Base-by-base conservation (phyloP, 164 flowering plant species). In the Magnolia changhungtana region DNA sequence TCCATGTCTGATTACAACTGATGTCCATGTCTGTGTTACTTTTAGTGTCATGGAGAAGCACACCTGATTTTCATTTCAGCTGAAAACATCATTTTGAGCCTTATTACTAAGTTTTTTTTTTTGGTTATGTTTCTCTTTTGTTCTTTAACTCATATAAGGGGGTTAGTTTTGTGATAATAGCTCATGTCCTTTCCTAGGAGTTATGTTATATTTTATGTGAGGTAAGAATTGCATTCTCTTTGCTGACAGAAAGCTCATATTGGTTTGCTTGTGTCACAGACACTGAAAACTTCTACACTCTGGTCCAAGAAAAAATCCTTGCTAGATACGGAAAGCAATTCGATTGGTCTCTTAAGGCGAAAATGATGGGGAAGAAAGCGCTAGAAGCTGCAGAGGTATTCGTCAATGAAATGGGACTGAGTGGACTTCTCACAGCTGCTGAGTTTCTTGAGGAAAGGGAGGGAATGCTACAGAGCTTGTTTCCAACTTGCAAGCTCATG, bases 361-460 rank as follows among this genome's bases (percentile, higher is more conserved):
- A 92, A 77, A 90, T 95, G 98, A 95, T 95, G 97, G 98, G 98
- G 50, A 91, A 52, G 85, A 93, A 95, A 80, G 98, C 98, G n/a
- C 81, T 91, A 18, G 98, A 95, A 80, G 85, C 98, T 77, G 97
- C 98, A 55, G 78, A 82, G 24, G 82, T 95, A 49, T 93, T 95
- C 88, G 96, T 95, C 75, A 89, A 92, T 82, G 97, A 88, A 83
- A 85, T 88, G 45, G 98, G 96, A 64, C 87, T 93, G n/a, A 90
- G 90, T 83, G 93, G 87, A 73, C 76, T 87, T 65, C 92, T 93
- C 74, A 81, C 91, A 0, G 84, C 98, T 70, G 97, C 88, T 78
- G 89, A 87, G 51, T 95, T 95, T 82, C 88, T 95, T 73, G 86
- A 88, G 9, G 92, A 92, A 81, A 89, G 98, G 81, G 98, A 95